Conservation (phyloP, 257 asterid genomes). For the Ilex aquifolium region DNA sequence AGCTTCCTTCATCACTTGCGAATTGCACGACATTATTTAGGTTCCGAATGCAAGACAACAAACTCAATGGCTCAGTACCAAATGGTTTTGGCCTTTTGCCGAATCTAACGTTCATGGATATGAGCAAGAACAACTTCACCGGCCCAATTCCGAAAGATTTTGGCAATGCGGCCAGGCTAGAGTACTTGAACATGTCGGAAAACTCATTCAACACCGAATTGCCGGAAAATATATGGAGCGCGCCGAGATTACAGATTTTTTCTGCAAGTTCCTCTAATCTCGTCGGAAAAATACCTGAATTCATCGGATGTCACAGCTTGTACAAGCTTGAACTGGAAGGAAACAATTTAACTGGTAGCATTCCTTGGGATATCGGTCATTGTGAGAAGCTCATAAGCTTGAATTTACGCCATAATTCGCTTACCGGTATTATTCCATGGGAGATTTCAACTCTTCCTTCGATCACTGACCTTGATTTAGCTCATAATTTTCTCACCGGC, state of each 20-base stretch:
- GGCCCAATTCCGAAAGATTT: conserved; percentile 76
- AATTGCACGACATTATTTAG: conserved; percentile 58
- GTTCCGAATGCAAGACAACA: conserved; percentile 64
- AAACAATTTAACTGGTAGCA: conserved; percentile 63
- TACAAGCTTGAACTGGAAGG: conserved; percentile 67
- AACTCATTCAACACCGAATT: conserved; percentile 50
- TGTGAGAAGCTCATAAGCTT: conserved; percentile 68
- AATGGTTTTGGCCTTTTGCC: conserved; percentile 65
- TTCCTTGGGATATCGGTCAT: conserved; percentile 80
- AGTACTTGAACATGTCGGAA: conserved; percentile 53
- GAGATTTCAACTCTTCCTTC: conserved; percentile 79
- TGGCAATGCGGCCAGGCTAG: conserved; percentile 48
- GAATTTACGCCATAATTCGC: conserved; percentile 45
- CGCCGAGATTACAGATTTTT: conserved; percentile 58
- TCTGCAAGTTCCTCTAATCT: conserved; percentile 44
- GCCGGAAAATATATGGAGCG: conserved; percentile 61
- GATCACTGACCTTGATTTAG: conserved; percentile 68
- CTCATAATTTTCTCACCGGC: conserved; percentile 68
- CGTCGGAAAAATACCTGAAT: conserved; percentile 62
- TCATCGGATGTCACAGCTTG: conserved; percentile 54
- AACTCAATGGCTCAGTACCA: conserved; percentile 74
- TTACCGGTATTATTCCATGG: conserved; percentile 88
- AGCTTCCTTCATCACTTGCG: conserved; percentile 55
- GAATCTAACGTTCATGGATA: conserved; percentile 57
- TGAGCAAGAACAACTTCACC: conserved; percentile 52